Evolutionary conservation across 2,329 filamentous ascomycete genomes (phyloP).

Genomic region (Fusarium chuoi): DNA sequence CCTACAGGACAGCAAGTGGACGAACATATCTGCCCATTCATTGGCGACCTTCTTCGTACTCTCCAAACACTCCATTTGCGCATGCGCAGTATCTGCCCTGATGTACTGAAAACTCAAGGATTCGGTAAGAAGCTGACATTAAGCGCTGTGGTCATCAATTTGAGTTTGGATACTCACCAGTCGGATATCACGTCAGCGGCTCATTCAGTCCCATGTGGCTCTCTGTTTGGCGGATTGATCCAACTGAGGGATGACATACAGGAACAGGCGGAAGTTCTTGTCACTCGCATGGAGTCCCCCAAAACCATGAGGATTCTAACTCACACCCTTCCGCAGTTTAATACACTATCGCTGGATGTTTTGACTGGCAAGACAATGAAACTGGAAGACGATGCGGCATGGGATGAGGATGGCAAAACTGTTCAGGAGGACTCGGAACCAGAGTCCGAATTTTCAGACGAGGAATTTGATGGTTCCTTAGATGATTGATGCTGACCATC

Average conservation of each 20-base stretch:
- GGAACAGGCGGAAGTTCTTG: background rate
- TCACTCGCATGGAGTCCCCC: background rate
- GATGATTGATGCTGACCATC: background rate
- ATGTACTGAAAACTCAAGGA: background rate
- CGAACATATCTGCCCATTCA: background rate
- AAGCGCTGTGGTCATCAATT: background rate
- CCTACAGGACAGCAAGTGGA: background rate
- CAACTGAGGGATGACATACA: background rate
- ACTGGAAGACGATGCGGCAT: background rate
- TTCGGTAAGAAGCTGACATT: background rate
- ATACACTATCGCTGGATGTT: background rate
- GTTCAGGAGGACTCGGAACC: background rate
- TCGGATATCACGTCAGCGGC: background rate
- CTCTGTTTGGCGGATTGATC: background rate
- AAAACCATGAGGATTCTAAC: background rate
- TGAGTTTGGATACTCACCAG: background rate
- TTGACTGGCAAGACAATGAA: background rate
- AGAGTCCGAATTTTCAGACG: background rate
- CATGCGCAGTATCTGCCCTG: background rate
- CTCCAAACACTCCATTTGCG: background rate
- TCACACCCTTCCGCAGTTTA: no score
- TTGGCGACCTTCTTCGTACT: background rate
- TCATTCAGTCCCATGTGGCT: background rate
- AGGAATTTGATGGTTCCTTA: background rate
- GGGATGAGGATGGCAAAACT: background rate